Percentiles rank a stretch among this genome's conserved stretches.
These are phyloP conservation scores for Suillus discolor DNA, from an alignment of 768 basidiomycete genomes.

Conservation along the genomic window DNA sequence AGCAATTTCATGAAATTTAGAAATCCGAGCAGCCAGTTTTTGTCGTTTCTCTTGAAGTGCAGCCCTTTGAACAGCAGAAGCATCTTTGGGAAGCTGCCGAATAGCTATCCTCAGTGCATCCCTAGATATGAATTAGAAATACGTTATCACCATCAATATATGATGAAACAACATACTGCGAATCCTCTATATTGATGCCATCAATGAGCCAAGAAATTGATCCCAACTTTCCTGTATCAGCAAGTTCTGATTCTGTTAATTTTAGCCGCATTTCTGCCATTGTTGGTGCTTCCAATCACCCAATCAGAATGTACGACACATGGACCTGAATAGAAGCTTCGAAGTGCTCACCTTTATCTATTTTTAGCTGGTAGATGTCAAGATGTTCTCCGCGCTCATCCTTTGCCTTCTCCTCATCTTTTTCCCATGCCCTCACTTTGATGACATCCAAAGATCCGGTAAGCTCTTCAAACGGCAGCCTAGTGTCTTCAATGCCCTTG, in stretches of 20 bases:
- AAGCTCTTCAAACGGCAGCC: constrained; percentile 4
- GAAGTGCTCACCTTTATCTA: constrained; percentile 7
- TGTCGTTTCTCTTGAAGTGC: background rate
- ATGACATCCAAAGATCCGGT: background rate
- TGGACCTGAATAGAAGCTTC: background rate
- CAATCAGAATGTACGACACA: too few relatives aligned
- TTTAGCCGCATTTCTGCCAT: constrained; percentile 8
- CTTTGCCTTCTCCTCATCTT: background rate
- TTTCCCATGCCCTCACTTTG: background rate
- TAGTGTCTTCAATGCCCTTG: background rate
- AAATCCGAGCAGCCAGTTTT: background rate
- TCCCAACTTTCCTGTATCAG: background rate
- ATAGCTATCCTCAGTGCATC: constrained; percentile 9
- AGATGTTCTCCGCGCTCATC: constrained; percentile 1
- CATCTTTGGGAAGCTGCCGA: constrained; percentile 2
- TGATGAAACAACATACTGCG: background rate
- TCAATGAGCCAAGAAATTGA: constrained; percentile 8
- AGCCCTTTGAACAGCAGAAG: constrained; percentile 1
- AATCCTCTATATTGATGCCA: constrained; percentile 9
- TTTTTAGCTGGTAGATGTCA: constrained; percentile 3
- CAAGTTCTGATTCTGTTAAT: background rate
- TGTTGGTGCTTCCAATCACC: constrained; percentile 4
- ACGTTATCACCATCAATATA: too few relatives aligned
- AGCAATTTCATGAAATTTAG: background rate
- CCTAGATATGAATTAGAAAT: background rate